These are phyloP conservation scores for Brassica rapa DNA, from an alignment of 345 rosid species.

Conservation along the genomic window DNA sequence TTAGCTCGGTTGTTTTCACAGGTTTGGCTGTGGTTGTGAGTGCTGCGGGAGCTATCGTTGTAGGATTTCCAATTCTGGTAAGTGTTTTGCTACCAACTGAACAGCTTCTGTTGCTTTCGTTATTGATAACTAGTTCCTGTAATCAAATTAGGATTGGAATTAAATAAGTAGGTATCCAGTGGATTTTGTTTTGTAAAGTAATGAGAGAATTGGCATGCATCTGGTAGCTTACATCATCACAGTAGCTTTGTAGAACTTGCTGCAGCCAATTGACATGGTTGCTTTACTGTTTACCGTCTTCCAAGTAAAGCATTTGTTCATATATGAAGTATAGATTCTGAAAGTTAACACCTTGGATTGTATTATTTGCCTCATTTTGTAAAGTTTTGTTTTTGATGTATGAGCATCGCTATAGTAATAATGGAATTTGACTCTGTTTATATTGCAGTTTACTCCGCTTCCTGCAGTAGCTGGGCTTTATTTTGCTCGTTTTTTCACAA, in stretches of 20 bases:
- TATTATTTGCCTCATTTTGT: neutral
- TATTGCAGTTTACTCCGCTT: conserved; percentile 80
- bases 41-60: conserved; percentile 88
- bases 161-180: conserved; percentile 1
- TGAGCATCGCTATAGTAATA: conserved; percentile 15
- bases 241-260: conserved; percentile 20
- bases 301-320: neutral
- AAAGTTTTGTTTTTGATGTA: conserved; percentile 2
- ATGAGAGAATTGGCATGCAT: neutral
- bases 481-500: conserved; percentile 89
- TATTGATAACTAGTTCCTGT: neutral
- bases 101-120: neutral
- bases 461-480: conserved; percentile 93
- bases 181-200: conserved; percentile 10
- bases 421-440: conserved; percentile 5
- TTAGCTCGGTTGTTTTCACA: conserved; percentile 72
- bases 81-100: conserved; percentile 26
- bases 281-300: conserved; percentile 3
- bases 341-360: conserved; percentile 12
- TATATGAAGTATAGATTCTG: conserved; percentile 2
- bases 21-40: conserved; percentile 83
- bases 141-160: neutral
- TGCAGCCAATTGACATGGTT: conserved; percentile 10
- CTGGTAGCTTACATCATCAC: conserved; percentile 18
- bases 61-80: conserved; percentile 92